A percentile compares a stretch with the other conserved stretches of the same genome.
Evolutionary conservation across 2,329 filamentous ascomycete genomes (phyloP).

Genomic region (Trichoderma endophyticum): DNA sequence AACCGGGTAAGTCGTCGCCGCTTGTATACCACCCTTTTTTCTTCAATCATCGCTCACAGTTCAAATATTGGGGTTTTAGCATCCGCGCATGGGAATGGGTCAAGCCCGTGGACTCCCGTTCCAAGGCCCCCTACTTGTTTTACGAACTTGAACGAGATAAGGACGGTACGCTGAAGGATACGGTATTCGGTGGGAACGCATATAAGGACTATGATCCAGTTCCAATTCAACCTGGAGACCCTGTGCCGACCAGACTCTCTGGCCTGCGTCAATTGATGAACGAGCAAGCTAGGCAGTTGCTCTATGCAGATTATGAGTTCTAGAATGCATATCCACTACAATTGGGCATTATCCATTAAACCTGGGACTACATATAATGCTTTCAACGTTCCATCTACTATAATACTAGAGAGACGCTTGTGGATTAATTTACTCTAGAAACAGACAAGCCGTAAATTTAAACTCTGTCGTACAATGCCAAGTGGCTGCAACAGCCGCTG

Average conservation of each 20-base stretch:
- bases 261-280: neutral
- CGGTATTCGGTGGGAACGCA: neutral
- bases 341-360: neutral
- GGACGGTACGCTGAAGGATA: neutral
- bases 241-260: neutral
- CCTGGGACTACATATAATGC: neutral
- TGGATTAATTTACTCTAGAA: neutral
- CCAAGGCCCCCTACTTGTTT: neutral
- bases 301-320: neutral
- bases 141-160: neutral
- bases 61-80: neutral
- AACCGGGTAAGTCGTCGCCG: neutral
- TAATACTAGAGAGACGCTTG: neutral
- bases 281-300: neutral
- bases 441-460: neutral
- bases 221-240: neutral
- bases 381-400: neutral
- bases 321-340: neutral
- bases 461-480: neutral
- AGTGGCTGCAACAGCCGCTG: neutral
- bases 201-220: neutral
- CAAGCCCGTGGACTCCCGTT: neutral
- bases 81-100: neutral
- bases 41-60: neutral
- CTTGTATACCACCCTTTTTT: neutral